phyloP scores from a whole-genome alignment of 192 early-diverging fungal species.

The Backusella morwellensis region DNA sequence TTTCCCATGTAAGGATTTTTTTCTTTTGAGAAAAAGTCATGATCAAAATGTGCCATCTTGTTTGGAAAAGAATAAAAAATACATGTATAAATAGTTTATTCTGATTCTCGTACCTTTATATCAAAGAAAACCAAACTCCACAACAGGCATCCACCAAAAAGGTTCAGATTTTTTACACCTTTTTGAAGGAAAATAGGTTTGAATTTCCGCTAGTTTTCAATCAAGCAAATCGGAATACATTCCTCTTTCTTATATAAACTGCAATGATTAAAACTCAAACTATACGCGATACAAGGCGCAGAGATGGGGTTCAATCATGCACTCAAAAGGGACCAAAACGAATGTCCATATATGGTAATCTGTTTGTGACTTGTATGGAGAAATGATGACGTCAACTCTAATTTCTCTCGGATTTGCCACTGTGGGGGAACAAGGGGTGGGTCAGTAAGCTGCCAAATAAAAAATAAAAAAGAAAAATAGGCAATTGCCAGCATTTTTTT shows the following conservation, averaged over 20 bases:
- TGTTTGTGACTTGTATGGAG: no score
- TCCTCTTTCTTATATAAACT: background rate
- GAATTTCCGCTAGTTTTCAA: background rate
- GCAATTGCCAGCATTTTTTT: slow-evolving; percentile 9
- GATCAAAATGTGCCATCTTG: background rate
- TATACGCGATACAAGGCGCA: background rate
- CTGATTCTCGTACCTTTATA: background rate
- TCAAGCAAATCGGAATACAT: background rate
- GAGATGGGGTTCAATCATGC: background rate
- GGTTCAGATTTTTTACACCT: background rate
- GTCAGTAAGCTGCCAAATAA: slow-evolving; percentile 1
- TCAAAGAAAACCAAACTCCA: background rate
- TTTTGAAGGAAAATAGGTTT: background rate
- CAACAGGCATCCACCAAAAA: background rate
- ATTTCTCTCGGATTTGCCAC: background rate
- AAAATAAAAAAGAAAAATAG: background rate
- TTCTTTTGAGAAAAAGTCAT: background rate
- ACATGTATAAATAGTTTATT: background rate
- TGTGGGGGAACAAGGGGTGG: background rate
- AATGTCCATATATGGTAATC: no score
- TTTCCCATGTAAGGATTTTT: background rate
- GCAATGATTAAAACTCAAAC: background rate
- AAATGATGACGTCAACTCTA: background rate
- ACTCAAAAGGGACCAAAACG: background rate
- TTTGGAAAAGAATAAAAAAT: background rate